Evolutionary conservation across 2,329 filamentous ascomycete genomes (phyloP).

Genomic region (Microascus cirrosus): DNA sequence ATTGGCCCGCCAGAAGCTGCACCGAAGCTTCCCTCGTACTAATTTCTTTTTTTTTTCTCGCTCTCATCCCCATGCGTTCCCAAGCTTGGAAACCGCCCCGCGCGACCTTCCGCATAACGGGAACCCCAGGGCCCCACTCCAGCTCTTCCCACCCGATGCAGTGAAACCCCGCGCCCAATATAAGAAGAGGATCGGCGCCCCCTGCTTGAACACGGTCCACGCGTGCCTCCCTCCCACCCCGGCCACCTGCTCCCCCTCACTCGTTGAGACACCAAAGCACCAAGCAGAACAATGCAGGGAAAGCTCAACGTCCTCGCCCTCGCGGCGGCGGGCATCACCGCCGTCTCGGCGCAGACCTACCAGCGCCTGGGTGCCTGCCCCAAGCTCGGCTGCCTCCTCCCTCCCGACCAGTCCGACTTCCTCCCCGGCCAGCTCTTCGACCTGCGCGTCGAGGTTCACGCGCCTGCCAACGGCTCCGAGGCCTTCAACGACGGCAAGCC

Average conservation of each 20-base stretch:
- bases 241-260: background rate
- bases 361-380: constrained; percentile 49
- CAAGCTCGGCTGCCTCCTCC: constrained; percentile 46
- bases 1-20: background rate
- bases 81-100: background rate
- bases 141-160: background rate
- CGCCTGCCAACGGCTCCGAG: constrained; percentile 71
- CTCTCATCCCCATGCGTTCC: background rate
- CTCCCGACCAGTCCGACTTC: constrained; percentile 63
- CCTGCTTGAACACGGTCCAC: background rate
- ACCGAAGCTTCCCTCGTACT: background rate
- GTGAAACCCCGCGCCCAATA: background rate
- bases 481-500: constrained; percentile 57
- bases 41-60: background rate
- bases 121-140: background rate
- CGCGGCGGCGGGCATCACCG: constrained; percentile 17
- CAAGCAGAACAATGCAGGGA: constrained; percentile 17
- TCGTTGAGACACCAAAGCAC: background rate
- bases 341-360: constrained; percentile 44
- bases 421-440: constrained; percentile 77
- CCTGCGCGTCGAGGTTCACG: constrained; percentile 72
- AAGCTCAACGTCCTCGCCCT: constrained; percentile 22
- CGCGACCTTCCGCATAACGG: background rate
- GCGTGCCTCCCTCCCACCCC: background rate
- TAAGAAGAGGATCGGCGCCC: background rate